Conservation (phyloP, 371 early-diverging fungal genomes). For the Mortierella sp. region DNA sequence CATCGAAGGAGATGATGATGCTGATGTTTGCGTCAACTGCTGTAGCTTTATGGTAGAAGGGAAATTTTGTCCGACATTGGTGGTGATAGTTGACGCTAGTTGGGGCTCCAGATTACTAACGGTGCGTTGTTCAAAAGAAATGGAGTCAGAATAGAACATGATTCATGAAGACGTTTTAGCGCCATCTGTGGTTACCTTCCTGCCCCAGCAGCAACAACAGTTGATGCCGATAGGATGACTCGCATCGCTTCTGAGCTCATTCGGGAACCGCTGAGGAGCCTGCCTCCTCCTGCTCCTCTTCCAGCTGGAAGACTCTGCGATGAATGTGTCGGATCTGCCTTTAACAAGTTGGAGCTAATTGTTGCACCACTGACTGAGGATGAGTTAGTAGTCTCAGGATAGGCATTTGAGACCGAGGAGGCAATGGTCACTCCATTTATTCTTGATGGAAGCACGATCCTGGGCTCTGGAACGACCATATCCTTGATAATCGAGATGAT, state of each 20-base stretch:
- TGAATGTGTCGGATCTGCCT: conserved; percentile 21
- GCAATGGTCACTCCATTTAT: background rate
- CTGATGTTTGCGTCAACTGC: no score
- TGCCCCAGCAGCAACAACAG: background rate
- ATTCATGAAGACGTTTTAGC: no score
- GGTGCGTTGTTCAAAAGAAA: no score
- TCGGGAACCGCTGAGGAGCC: conserved; percentile 8
- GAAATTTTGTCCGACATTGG: no score
- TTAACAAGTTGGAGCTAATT: background rate
- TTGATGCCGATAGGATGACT: conserved; percentile 20
- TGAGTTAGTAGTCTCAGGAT: background rate
- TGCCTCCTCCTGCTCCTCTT: conserved; percentile 8
- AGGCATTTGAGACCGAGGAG: background rate
- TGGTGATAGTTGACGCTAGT: no score
- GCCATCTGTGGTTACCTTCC: conserved; percentile 17
- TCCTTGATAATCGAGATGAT: conserved; percentile 54
- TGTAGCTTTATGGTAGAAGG: no score
- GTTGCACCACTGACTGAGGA: background rate
- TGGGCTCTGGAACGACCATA: conserved; percentile 29
- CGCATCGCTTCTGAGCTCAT: conserved; percentile 42
- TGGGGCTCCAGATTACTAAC: no score
- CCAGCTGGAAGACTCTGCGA: conserved; percentile 25
- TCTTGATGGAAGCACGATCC: background rate
- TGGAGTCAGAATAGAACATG: no score
- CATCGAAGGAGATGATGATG: no score